Percentiles rank a stretch among this genome's conserved stretches.
phyloP scores from a whole-genome alignment of 148 eudicot species.

The Pharnaceum exiguum region DNA sequence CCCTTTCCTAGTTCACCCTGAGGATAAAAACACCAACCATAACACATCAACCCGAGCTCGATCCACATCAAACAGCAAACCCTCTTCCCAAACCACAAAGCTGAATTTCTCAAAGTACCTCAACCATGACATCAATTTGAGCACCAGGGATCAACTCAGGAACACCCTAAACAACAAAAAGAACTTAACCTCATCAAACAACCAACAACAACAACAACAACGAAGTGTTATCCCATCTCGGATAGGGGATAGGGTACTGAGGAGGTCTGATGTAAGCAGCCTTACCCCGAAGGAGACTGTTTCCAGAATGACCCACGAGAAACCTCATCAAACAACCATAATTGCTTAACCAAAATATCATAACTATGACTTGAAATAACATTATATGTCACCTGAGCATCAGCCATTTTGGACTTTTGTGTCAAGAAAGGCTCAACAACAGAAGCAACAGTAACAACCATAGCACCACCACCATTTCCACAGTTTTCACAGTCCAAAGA shows the following conservation, averaged over 20 bases:
- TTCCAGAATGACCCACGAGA: too few relatives aligned
- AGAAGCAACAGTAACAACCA: conserved; percentile 83
- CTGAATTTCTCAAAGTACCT: conserved; percentile 36
- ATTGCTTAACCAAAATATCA: too few relatives aligned
- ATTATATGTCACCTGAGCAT: conserved; percentile 35
- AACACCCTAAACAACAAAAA: conserved; percentile 33
- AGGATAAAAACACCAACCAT: background rate
- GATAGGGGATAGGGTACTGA: too few relatives aligned
- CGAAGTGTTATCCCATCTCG: too few relatives aligned
- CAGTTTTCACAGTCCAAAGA: conserved; percentile 10
- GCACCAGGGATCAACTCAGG: conserved; percentile 62
- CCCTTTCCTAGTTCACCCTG: conserved; percentile 35
- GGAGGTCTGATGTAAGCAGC: too few relatives aligned
- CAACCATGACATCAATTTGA: conserved; percentile 67
- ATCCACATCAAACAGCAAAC: background rate
- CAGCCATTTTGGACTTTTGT: conserved; percentile 30
- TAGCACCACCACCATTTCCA: conserved; percentile 22
- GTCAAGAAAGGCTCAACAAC: conserved; percentile 74
- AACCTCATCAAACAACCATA: too few relatives aligned
- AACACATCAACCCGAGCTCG: background rate
- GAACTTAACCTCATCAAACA: background rate
- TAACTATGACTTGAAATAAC: background rate
- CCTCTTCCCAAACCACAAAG: background rate
- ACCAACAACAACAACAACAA: too few relatives aligned
- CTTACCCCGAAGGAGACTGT: too few relatives aligned